Conservation (phyloP, 2,329 filamentous ascomycete species). For the Fusarium drepaniforme region DNA sequence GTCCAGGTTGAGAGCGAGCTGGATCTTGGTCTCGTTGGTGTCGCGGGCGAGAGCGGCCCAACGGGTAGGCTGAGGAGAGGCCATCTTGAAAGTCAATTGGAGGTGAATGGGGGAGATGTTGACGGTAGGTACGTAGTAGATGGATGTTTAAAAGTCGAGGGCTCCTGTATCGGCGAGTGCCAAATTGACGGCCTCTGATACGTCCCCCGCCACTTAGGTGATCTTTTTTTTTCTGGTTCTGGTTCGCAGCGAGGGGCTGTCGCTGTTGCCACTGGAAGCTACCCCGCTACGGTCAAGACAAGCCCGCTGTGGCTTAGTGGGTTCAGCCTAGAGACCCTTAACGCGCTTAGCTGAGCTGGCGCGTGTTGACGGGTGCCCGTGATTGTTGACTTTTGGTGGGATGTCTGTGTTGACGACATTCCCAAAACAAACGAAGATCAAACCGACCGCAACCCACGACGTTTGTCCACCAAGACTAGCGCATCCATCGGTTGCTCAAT, state of each 20-base stretch:
- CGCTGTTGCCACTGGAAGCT: conserved; percentile 38
- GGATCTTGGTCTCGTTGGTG: conserved; percentile 98
- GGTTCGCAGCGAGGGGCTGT: conserved; percentile 5
- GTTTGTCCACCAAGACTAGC: not conserved
- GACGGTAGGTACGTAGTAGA: not conserved
- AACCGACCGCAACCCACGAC: conserved; percentile 9
- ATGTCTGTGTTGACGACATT: conserved; percentile 30
- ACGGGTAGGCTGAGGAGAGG: conserved; percentile 58
- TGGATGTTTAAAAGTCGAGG: conserved; percentile 26
- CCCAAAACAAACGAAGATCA: conserved; percentile 31
- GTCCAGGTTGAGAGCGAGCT: conserved; percentile 92
- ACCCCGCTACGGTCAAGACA: conserved; percentile 46
- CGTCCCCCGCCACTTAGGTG: conserved; percentile 25
- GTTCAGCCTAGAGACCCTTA: conserved; percentile 32
- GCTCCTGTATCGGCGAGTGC: conserved; percentile 47
- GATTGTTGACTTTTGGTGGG: conserved; percentile 42
- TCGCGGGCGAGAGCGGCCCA: conserved; percentile 85
- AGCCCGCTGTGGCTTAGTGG: conserved; percentile 37
- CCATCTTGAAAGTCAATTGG: conserved; percentile 41
- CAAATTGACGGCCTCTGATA: conserved; percentile 45
- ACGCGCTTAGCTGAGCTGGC: conserved; percentile 30
- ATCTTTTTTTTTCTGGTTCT: conserved; percentile 31
- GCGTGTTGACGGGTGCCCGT: not conserved
- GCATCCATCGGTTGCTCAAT: conserved; percentile 1
- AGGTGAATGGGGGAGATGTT: conserved; percentile 8